Percentiles rank a stretch among this genome's conserved stretches.
These are phyloP conservation scores for Chloromonas sp. DNA, from an alignment of 163 green algal species.

Conservation along the genomic window DNA sequence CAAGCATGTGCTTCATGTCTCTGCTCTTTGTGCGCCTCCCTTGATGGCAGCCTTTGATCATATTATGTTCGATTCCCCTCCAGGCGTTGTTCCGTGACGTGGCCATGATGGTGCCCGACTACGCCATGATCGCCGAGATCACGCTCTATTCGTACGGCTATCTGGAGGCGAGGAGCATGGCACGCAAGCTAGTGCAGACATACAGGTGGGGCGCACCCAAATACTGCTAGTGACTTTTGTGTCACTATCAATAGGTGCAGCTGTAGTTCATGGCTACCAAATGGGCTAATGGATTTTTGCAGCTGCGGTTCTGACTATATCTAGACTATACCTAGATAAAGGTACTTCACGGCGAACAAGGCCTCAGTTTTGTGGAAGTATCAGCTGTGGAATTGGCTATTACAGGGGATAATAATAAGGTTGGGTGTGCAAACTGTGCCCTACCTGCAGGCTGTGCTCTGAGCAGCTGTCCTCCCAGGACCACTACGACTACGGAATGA, in stretches of 20 bases:
- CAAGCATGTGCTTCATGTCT: too few relatives aligned
- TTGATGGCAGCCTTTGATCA: too few relatives aligned
- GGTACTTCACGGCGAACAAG: too few relatives aligned
- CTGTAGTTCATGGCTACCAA: too few relatives aligned
- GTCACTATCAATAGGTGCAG: not conserved
- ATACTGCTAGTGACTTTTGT: too few relatives aligned
- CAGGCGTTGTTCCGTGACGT: conserved; percentile 61
- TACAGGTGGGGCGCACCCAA: conserved; percentile 27
- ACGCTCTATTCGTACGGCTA: conserved; percentile 74
- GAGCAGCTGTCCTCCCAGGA: conserved; percentile 60
- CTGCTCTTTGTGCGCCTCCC: too few relatives aligned
- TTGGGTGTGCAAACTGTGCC: too few relatives aligned
- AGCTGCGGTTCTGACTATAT: not conserved
- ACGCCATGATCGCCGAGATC: conserved; percentile 72
- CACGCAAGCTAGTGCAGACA: conserved; percentile 68
- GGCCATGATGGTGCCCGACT: conserved; percentile 71
- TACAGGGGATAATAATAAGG: too few relatives aligned
- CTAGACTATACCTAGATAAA: conserved; percentile 24
- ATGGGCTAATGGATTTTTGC: not conserved
- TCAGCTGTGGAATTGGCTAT: too few relatives aligned
- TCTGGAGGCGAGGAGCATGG: conserved; percentile 63
- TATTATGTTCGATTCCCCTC: not conserved
- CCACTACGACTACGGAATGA: conserved; percentile 62
- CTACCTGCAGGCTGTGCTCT: conserved; percentile 24
- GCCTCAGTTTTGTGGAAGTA: too few relatives aligned